These are phyloP conservation scores for Fusarium beomiforme DNA, from an alignment of 2,329 filamentous ascomycete genomes.

Conservation along the genomic window DNA sequence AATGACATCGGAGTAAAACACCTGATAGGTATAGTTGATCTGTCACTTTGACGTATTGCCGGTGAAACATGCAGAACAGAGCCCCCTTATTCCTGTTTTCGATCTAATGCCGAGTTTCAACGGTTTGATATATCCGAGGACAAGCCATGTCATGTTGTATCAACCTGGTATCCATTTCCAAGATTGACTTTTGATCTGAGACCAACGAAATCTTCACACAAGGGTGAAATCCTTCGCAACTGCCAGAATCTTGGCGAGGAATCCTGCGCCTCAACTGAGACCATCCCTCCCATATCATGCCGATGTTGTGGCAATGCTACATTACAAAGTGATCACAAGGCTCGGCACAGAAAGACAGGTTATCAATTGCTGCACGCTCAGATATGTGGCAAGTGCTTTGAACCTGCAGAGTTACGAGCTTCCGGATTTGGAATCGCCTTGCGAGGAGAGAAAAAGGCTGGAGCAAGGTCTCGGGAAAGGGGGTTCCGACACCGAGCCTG, in stretches of 20 bases:
- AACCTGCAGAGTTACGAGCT: neutral
- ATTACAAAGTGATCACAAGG: neutral
- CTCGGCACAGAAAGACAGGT: neutral
- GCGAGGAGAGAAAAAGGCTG: neutral
- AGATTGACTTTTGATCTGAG: neutral
- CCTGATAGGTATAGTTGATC: neutral
- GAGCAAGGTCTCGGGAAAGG: neutral
- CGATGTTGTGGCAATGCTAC: fast-evolving
- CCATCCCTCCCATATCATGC: neutral
- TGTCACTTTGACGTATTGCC: neutral
- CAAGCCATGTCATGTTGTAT: neutral
- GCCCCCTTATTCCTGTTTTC: neutral
- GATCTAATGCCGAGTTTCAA: neutral
- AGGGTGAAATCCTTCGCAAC: neutral
- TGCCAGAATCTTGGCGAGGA: neutral
- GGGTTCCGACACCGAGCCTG: neutral
- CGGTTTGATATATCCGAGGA: neutral
- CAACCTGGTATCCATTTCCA: neutral
- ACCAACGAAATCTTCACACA: neutral
- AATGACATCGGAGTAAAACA: neutral
- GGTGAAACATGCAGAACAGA: neutral
- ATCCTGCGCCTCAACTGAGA: neutral
- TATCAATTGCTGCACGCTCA: neutral
- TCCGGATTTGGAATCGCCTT: neutral
- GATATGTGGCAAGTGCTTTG: neutral